phyloP scores from a whole-genome alignment of 257 asterid genomes.

The Primulina tabacum region DNA sequence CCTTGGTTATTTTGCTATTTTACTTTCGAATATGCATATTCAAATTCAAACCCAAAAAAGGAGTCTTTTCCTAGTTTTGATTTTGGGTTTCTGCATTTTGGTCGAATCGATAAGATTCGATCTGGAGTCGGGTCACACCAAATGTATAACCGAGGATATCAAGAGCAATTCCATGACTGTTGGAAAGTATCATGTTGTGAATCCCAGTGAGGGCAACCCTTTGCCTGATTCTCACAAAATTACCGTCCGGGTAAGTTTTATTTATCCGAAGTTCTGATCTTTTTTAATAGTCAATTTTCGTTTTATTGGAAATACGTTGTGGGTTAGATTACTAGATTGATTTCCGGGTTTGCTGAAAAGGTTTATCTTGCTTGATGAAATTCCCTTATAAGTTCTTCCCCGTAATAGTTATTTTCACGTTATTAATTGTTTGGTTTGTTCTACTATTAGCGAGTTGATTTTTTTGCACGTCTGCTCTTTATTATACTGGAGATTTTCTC shows the following conservation, averaged over 20 bases:
- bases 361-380: not conserved
- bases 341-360: not conserved
- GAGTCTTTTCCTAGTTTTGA: slow-evolving; percentile 31
- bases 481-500: not conserved
- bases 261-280: not conserved
- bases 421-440: too few species aligned
- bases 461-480: not conserved
- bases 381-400: not conserved
- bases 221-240: slow-evolving; percentile 84
- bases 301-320: not conserved
- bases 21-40: slow-evolving; percentile 29
- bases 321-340: not conserved
- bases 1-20: not conserved
- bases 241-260: slow-evolving; percentile 65
- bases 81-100: slow-evolving; percentile 41
- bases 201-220: slow-evolving; percentile 73
- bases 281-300: not conserved
- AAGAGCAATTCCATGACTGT: slow-evolving; percentile 89
- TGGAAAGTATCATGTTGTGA: slow-evolving; percentile 82
- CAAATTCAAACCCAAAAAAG: slow-evolving; percentile 35
- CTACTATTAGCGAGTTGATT: too few species aligned
- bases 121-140: slow-evolving; percentile 77
- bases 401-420: not conserved
- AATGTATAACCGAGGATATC: slow-evolving; percentile 94
- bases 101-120: slow-evolving; percentile 80